Conservation (phyloP, 352 stramenopile genomes). For the Peronospora belbahrii region DNA sequence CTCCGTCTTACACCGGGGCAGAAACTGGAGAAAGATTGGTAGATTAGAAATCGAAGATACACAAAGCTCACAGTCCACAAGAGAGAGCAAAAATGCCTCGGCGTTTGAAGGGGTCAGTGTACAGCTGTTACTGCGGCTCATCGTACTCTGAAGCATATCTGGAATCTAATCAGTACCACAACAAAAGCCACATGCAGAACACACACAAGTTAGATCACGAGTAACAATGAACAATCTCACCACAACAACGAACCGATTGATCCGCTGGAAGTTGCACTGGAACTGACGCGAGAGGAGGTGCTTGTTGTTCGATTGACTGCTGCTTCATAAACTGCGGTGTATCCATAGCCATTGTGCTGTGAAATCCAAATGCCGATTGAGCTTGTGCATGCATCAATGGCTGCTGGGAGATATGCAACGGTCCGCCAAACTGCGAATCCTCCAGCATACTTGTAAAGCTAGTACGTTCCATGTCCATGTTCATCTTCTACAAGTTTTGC, state of each 20-base stretch:
- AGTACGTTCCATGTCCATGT: slow-evolving; percentile 32
- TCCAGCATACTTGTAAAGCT: slow-evolving; percentile 31
- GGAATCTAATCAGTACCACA: no score
- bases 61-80: slow-evolving; percentile 52
- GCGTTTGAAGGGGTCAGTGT: slow-evolving; percentile 25
- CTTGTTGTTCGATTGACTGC: slow-evolving; percentile 9
- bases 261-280: slow-evolving; percentile 17
- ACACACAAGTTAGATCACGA: slow-evolving; percentile 3
- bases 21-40: slow-evolving; percentile 48
- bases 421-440: slow-evolving; percentile 20
- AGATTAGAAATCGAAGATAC: slow-evolving; percentile 44
- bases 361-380: slow-evolving; percentile 13
- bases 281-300: slow-evolving; percentile 3
- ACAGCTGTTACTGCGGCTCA: slow-evolving; percentile 19
- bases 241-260: slow-evolving; percentile 19
- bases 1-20: slow-evolving; percentile 56
- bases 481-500: slow-evolving; percentile 31
- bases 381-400: slow-evolving; percentile 18
- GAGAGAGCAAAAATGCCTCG: slow-evolving; percentile 40
- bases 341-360: slow-evolving; percentile 20
- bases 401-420: slow-evolving; percentile 21
- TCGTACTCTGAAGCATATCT: slow-evolving; percentile 32
- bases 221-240: not conserved
- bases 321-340: slow-evolving; percentile 20
- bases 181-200: no score